phyloP scores from a whole-genome alignment of 495 filamentous ascomycete genomes.

The Chaetomium cochliodes region DNA sequence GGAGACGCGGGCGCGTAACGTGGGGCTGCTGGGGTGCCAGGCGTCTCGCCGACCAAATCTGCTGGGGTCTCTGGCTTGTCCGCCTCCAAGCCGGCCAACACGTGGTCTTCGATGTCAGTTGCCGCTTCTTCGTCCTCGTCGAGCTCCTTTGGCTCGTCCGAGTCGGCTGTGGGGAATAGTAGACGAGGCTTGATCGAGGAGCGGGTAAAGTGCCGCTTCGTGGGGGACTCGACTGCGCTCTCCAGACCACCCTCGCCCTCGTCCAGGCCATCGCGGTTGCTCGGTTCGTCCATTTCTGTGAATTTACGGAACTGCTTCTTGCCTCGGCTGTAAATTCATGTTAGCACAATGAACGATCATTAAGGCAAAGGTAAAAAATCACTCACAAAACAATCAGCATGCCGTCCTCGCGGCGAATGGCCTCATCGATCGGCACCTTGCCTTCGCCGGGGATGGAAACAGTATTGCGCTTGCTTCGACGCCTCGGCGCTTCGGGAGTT shows the following conservation, averaged over 20 bases:
- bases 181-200: constrained; percentile 78
- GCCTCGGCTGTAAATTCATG: constrained; percentile 65
- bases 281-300: constrained; percentile 35
- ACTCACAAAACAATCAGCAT: constrained; percentile 88
- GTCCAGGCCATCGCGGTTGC: constrained; percentile 38
- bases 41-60: constrained; percentile 31
- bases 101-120: constrained; percentile 54
- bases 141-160: constrained; percentile 49
- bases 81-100: constrained; percentile 53
- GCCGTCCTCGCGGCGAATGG: constrained; percentile 67
- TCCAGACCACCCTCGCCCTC: constrained; percentile 48
- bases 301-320: constrained; percentile 80
- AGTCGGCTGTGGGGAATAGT: constrained; percentile 65
- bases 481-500: constrained; percentile 34
- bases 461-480: constrained; percentile 48
- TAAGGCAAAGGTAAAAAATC: not conserved
- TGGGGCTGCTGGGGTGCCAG: constrained; percentile 52
- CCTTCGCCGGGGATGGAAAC: constrained; percentile 53
- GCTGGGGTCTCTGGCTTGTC: constrained; percentile 47
- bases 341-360: constrained; percentile 24
- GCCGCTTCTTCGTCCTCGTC: constrained; percentile 57
- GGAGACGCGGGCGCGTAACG: constrained; percentile 55
- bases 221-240: constrained; percentile 47
- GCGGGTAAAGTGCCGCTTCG: constrained; percentile 61
- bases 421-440: constrained; percentile 59